Base-by-base conservation (phyloP, 2,329 filamentous ascomycete species). In the Mycosphaerella sp. region DNA sequence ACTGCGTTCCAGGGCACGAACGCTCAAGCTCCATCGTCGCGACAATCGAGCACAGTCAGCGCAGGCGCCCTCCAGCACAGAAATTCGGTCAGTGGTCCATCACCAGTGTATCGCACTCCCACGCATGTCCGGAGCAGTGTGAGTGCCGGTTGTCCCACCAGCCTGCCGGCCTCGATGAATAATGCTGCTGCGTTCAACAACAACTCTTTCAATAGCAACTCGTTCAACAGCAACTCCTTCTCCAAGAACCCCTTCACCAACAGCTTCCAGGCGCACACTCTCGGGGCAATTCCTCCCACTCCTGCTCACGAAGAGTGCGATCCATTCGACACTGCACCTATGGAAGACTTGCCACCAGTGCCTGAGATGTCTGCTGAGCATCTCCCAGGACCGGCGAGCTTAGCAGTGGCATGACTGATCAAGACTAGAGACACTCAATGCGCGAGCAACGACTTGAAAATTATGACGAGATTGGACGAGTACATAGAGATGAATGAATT, bases 241-340 rank as follows among this genome's bases (percentile, higher is more conserved):
- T 41, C 59, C 14, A 66, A 65, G 9, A 56, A 63, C 14, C 65
- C 66, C 8, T 51, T 53, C 42, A 51, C 23, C 36, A 61, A 65
- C 55, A 55, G 53, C 55, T 66, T 61, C 38, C 42, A 61, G 44
- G 64, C 61, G 7, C 71, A 70, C 2, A 61, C 67, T 34, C 56
- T 75, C 45, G 64, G 65, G 8, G 68, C 69, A 0, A 73, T 75
- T 31, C 72, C 72, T n/a, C 71, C 69, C 2, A 76, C 71, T 5
- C 72, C 72, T n/a, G 68, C 63, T 17, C 50, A 52, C 7, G 58
- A 64, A 4, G 57, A 60, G 11, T 59, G 64, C 9, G 70, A 71
- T 56, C 72, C 72, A 0, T 74, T 75, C 54, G 71, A 73, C 32
- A 65, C 47, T 2, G 42, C 38, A 2, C 43, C 51, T n/a, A 56